A percentile compares a stretch with the other conserved stretches of the same genome.
Conservation (phyloP, 2,329 filamentous ascomycete species). For the Ophiosphaerella herpotricha region DNA sequence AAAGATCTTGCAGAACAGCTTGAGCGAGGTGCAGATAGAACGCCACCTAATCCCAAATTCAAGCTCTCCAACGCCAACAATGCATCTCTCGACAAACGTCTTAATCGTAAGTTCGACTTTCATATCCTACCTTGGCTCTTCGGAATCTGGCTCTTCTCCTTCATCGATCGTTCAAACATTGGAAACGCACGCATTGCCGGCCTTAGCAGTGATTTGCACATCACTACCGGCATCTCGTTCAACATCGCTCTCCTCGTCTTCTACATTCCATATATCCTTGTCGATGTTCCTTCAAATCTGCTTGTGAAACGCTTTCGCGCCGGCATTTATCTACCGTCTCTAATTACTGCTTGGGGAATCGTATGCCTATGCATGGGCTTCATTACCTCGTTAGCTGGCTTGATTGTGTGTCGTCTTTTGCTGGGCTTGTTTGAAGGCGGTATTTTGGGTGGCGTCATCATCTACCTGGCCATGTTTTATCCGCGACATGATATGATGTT, state of each 20-base stretch:
- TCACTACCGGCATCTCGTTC: slow-evolving; percentile 46
- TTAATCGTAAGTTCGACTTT: slow-evolving; percentile 50
- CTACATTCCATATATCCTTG: slow-evolving; percentile 51
- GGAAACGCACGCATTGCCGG: slow-evolving; percentile 53
- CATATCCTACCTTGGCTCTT: slow-evolving; percentile 55
- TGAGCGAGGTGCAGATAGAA: no score
- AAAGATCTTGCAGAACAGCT: no score
- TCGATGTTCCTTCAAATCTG: slow-evolving; percentile 50
- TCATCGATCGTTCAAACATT: slow-evolving; percentile 52
- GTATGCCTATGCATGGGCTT: slow-evolving; percentile 49
- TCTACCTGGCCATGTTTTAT: slow-evolving; percentile 52
- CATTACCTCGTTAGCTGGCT: slow-evolving; percentile 46
- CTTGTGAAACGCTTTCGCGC: slow-evolving; percentile 48
- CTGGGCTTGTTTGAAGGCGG: slow-evolving; percentile 51
- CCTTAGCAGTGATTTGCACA: slow-evolving; percentile 45
- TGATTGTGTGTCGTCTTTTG: slow-evolving; percentile 49
- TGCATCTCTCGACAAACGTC: slow-evolving; percentile 32
- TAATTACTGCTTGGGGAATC: slow-evolving; percentile 49
- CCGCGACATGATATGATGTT: slow-evolving; percentile 48
- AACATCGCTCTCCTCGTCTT: slow-evolving; percentile 52
- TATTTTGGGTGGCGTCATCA: slow-evolving; percentile 48
- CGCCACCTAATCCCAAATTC: no score
- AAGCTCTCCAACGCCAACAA: neutral
- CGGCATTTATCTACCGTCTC: slow-evolving; percentile 47
- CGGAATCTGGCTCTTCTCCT: slow-evolving; percentile 52